A percentile compares a stretch with the other conserved stretches of the same genome.
Evolutionary conservation across 1,139 yeast species (phyloP).

Genomic region (Petasospora rhodanensis): DNA sequence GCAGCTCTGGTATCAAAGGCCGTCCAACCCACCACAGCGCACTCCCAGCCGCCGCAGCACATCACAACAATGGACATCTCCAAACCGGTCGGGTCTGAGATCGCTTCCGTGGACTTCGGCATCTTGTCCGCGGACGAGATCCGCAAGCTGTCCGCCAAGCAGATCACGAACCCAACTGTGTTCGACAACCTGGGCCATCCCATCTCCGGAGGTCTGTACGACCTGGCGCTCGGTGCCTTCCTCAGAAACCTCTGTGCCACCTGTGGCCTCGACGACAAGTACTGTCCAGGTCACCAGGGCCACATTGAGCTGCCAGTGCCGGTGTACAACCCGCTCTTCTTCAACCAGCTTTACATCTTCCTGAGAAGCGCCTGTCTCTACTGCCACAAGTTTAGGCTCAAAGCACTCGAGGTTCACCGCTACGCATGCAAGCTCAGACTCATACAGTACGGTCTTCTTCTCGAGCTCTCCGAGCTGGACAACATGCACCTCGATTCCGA

Average conservation of each 20-base stretch:
- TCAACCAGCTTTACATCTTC: constrained; percentile 82
- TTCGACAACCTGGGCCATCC: constrained; percentile 97
- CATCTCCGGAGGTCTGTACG: constrained; percentile 88
- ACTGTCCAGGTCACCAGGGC: constrained; percentile 98
- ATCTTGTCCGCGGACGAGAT: constrained; percentile 80
- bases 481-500: constrained; percentile 43
- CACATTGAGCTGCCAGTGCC: constrained; percentile 96
- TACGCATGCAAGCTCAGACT: constrained; percentile 74
- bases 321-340: constrained; percentile 90
- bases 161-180: constrained; percentile 90
- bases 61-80: constrained; percentile 76
- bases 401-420: constrained; percentile 63
- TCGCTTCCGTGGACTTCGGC: constrained; percentile 88
- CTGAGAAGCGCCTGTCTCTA: constrained; percentile 83
- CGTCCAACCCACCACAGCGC: constrained; percentile 1
- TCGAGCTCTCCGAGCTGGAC: constrained; percentile 74
- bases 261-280: constrained; percentile 91
- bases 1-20: no score
- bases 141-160: constrained; percentile 84
- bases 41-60: not conserved
- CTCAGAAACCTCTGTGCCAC: constrained; percentile 82
- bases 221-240: constrained; percentile 91
- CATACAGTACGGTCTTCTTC: constrained; percentile 81
- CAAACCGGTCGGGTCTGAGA: constrained; percentile 93
- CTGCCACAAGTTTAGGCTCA: constrained; percentile 81